These are phyloP conservation scores for Hypoxylon sp. DNA, from an alignment of 2,329 filamentous ascomycete species.

Conservation along the genomic window DNA sequence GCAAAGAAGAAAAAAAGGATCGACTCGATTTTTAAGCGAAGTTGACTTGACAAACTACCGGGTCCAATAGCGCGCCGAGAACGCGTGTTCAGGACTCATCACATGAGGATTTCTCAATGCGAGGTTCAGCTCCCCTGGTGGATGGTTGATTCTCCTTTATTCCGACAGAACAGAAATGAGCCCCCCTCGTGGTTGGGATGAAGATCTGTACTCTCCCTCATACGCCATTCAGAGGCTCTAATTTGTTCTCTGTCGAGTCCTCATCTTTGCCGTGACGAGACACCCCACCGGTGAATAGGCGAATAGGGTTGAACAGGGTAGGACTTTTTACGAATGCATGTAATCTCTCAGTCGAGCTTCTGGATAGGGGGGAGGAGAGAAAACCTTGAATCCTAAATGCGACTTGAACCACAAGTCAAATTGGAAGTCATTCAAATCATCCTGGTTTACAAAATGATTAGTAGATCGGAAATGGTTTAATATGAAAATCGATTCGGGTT, in stretches of 20 bases:
- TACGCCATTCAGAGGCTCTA: constrained; percentile 27
- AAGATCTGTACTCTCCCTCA: constrained; percentile 30
- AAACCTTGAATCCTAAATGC: constrained; percentile 18
- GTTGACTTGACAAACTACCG: constrained; percentile 16
- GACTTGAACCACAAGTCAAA: constrained; percentile 14
- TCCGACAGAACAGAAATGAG: constrained; percentile 30
- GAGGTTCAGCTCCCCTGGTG: constrained; percentile 31
- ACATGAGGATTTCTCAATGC: constrained; percentile 40
- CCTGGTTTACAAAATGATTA: constrained; percentile 26
- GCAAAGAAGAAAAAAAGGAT: constrained; percentile 15
- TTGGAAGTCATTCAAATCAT: constrained; percentile 13
- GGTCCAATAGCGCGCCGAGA: constrained; percentile 34
- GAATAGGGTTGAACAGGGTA: constrained; percentile 35
- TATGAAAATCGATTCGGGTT: constrained; percentile 23
- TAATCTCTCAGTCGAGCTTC: constrained; percentile 31
- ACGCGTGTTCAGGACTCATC: constrained; percentile 28
- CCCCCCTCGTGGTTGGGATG: constrained; percentile 28
- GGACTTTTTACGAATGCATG: constrained; percentile 31
- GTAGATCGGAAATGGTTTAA: constrained; percentile 29
- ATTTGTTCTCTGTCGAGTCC: constrained; percentile 27
- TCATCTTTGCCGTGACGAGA: constrained; percentile 23
- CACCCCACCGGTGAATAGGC: constrained; percentile 27
- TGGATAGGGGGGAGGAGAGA: too few relatives aligned
- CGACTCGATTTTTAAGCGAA: constrained; percentile 32
- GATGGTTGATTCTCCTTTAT: constrained; percentile 38